Evolutionary conservation across 176 grass and related monocot species (phyloP).

Genomic region (Dendrocalamus sinicus): DNA sequence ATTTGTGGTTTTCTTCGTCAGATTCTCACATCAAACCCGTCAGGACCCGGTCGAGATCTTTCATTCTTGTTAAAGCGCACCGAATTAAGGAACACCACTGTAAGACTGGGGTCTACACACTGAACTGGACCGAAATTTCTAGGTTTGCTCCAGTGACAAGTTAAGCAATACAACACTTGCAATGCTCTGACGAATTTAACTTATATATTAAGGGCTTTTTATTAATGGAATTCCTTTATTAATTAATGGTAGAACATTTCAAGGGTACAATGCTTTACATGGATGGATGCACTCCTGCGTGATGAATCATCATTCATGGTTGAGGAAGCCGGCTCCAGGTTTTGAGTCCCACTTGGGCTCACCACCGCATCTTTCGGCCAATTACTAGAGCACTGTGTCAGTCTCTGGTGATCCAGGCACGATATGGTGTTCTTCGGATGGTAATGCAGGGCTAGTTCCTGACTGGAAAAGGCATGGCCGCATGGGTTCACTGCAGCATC

Average conservation of each 20-base stretch:
- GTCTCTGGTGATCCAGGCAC: conserved; percentile 56
- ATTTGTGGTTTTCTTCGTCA: background rate
- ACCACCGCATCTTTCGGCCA: conserved; percentile 52
- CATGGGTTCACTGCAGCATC: conserved; percentile 57
- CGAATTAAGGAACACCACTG: background rate
- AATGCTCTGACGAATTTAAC: conserved; percentile 12
- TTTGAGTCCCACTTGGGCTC: conserved; percentile 12
- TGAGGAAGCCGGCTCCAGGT: conserved; percentile 33
- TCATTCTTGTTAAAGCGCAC: background rate
- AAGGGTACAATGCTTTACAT: background rate
- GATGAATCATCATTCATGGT: conserved; percentile 41
- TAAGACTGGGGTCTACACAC: background rate
- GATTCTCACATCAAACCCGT: background rate
- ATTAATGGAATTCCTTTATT: background rate
- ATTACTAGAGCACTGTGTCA: conserved; percentile 57
- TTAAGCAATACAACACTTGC: background rate
- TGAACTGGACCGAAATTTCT: background rate
- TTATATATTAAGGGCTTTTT: background rate
- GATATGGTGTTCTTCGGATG: conserved; percentile 55
- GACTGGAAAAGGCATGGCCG: conserved; percentile 49
- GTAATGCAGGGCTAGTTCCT: conserved; percentile 48
- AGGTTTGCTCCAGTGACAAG: background rate
- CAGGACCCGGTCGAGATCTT: background rate
- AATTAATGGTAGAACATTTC: background rate
- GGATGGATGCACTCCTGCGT: conserved; percentile 9